Base-by-base conservation (phyloP, 2,329 filamentous ascomycete species). In the Xylaria arbuscula region DNA sequence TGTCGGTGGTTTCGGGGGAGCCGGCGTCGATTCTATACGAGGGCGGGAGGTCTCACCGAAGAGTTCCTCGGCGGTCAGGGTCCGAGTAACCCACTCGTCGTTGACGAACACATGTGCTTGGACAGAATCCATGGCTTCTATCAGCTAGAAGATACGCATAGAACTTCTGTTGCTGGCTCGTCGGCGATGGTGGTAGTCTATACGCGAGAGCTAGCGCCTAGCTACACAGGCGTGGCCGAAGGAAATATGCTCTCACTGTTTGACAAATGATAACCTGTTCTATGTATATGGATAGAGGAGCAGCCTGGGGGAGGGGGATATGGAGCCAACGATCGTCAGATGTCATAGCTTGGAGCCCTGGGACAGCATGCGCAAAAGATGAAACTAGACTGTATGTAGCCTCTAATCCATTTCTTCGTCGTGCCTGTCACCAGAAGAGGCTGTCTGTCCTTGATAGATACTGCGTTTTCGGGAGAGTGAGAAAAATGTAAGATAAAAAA, bases 71-170 rank as follows among this genome's bases (percentile, higher is more conserved):
- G 64, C 86, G 68, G 83, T 80, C 72, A 87, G 80, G 0, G 81
- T 87, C 72, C 85, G 80, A n/a, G 84, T 85, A 42, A 88, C 84
- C 87, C 87, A 89, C 76, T 84, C 79, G 68, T 87, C 86, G 73
- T 86, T 80, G 68, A 84, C 81, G 28, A 88, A 76, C 68, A 88
- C 81, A 69, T 83, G 87, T 42, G 85, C 86, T 74, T 89, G 86
- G 67, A 89, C 83, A 62, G 85, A 81, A 15, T 66, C 67, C 83
- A 85, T 85, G 32, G 50, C 32, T 51, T 36, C 48, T 15, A 15
- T 48, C 42, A 51, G 42, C 50, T 64, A 42, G 59, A 47, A 57
- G 15, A 10, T 17, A 15, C n/a, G 28, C n/a, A 17, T 36, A 28
- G 2, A 9, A 13, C 34, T 36, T 42, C 11, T n/a, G 24, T 54